Evolutionary conservation across 2,329 filamentous ascomycete species (phyloP), one percentile per base, ranked within the genome.

Genomic region (Penicillium polonicum): DNA sequence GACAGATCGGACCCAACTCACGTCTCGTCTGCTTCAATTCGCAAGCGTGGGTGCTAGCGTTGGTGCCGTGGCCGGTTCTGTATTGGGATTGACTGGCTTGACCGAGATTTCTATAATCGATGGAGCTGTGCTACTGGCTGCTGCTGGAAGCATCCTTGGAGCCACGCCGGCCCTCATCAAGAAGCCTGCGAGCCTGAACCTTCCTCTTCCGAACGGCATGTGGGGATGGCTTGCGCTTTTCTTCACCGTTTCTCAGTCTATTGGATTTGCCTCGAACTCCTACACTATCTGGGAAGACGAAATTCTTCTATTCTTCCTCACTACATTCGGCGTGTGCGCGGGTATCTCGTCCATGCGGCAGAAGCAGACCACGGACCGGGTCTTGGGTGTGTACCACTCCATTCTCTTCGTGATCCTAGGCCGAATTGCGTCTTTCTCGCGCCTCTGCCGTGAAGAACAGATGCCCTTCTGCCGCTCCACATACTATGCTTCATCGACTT

Each of bases 251-350:
- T 86, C 89, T 60, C 91, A 96, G 70, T 95, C 92, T n/a, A 80
- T 90, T 51, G 93, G 94, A 8, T 99, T 97, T 72, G 93, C 93
- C 0, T 94, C 94, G 4, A 99, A 99, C 76, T 99, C 94, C 0
- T 99, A 92, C 76, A 97, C 93, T 0, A 96, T 99, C 64, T 99
- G 94, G 92, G 94, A 99, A 77, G 94, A 99, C 70, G 90, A 91
- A 15, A 97, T 97, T 55, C 82, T 96, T 5, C 81, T 96, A 3
- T 96, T 96, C 78, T 93, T 97, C 77, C 84, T 97, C 58, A 86
- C 87, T 2, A 94, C 92, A 0, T 97, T 97, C 71, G 92, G 92
- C 31, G 75, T 92, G 7, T 81, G 88, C n/a, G 85, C 88, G 36
- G 83, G 89, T 13, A 75, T 91, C 13, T 87, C 88, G 2, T 92